Evolutionary conservation across 2,329 filamentous ascomycete species (phyloP), one percentile per base, ranked within the genome.

Genomic region (Paecilomyces niveus): DNA sequence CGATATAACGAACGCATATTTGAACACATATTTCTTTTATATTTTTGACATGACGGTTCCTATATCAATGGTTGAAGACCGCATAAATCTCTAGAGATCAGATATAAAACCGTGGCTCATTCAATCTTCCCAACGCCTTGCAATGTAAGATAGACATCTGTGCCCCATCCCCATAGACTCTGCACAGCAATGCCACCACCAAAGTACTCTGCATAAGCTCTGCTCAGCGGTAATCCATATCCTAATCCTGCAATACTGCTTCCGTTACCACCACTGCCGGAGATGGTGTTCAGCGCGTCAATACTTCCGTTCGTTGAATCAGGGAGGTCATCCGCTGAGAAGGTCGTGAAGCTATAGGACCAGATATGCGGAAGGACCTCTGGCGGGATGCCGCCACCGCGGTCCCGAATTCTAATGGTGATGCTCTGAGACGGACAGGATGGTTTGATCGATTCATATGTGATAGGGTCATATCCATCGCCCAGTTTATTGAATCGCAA

Each of bases 171-270:
- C 79, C 91, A 94, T 53, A 97, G 76, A 71, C 91, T 97, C 80
- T 99, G 93, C n/a, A 99, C 87, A 3, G 87, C 87, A 59, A 99
- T 94, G 2, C 92, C 92, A 0, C 94, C 94, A 1, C 94, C 94
- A 79, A 99, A 99, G 68, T 97, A 99, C 78, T 99, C 93, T 0
- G 94, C 94, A 70, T 99, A 99, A 0, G 94, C 93, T 61, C 94
- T 83, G 56, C 92, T 92, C 22, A 99, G 76, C 1, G 94, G 94
- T 62, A 99, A 72, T 0, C 94, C 94, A 71, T 99, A 99, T 1
- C 94, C 94, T 54, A 99, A 75, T 0, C 94, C 94, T 0, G 94
- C 94, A 60, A 99, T 95, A 52, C 89, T 93, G 70, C 89, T 92
- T 0, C 85, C 83, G 55, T 90, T 89, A 0, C 84, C 85, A 57